Evolutionary conservation across 192 early-diverging fungal species (phyloP).

Genomic region (Neocallimastix lanati): DNA sequence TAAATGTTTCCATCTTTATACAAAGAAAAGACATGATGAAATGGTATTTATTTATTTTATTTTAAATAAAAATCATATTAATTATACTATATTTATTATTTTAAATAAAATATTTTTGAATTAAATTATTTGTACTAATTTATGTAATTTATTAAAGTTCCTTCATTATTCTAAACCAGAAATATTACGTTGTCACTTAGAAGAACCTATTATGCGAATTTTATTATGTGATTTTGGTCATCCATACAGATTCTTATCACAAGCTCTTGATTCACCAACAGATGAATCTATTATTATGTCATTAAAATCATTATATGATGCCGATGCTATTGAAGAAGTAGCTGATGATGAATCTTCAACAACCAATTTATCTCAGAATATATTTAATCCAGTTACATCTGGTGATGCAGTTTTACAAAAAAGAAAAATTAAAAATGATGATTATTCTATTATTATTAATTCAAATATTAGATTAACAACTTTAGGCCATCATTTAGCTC

Average conservation of each 20-base stretch:
- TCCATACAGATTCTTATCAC: background rate
- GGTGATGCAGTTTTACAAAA: background rate
- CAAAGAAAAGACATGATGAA: constrained; percentile 4
- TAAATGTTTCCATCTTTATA: constrained; percentile 56
- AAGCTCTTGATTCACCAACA: background rate
- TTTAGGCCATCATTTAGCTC: background rate
- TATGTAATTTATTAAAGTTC: too few relatives aligned
- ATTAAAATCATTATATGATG: background rate
- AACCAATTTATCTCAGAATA: background rate
- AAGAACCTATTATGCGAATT: constrained; percentile 23
- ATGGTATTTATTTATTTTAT: background rate
- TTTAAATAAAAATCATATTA: background rate
- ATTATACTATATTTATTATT: too few relatives aligned
- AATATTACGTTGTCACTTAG: constrained; percentile 56
- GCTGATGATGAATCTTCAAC: background rate
- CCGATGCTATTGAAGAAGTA: background rate
- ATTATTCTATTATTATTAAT: background rate
- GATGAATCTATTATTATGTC: background rate
- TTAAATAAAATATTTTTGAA: too few relatives aligned
- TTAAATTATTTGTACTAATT: too few relatives aligned
- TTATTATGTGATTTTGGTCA: background rate
- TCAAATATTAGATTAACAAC: background rate
- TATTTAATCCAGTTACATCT: background rate
- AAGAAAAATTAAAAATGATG: background rate
- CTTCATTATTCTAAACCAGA: constrained; percentile 51